Percentiles rank a stretch among this genome's conserved stretches.
Conservation (phyloP, 73 alveolate species). For the Strombidium stylifer region DNA sequence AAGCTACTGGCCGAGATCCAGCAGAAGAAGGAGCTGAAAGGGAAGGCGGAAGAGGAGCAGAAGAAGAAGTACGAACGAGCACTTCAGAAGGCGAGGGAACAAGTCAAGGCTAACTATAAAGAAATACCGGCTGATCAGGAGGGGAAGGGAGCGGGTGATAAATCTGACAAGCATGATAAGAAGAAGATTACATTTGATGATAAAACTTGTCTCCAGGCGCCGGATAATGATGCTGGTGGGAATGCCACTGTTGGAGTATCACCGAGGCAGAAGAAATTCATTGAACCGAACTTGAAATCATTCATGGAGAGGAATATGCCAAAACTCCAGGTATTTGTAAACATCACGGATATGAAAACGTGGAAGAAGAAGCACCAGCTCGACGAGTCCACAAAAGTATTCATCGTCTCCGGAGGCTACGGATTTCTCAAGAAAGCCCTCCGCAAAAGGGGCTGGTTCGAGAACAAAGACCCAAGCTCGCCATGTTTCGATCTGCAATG, state of each 20-base stretch:
- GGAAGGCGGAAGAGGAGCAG: slow-evolving; percentile 47
- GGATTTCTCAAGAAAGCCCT: slow-evolving; percentile 82
- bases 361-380: slow-evolving; percentile 74
- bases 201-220: slow-evolving; percentile 13
- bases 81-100: slow-evolving; percentile 15
- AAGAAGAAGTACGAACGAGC: slow-evolving; percentile 30
- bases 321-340: slow-evolving; percentile 42
- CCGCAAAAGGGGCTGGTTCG: slow-evolving; percentile 93
- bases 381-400: slow-evolving; percentile 56
- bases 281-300: slow-evolving; percentile 9
- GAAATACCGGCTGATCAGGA: slow-evolving; percentile 24
- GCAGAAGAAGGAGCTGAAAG: slow-evolving; percentile 32
- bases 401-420: slow-evolving; percentile 84
- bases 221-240: slow-evolving; percentile 12
- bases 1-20: no score
- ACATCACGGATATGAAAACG: slow-evolving; percentile 56
- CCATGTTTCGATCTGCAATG: slow-evolving; percentile 89
- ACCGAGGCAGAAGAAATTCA: slow-evolving; percentile 18
- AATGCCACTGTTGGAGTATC: slow-evolving; percentile 1
- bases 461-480: slow-evolving; percentile 79
- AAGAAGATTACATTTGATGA: slow-evolving; percentile 17
- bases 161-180: no score
- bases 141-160: slow-evolving; percentile 20
- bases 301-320: slow-evolving; percentile 52
- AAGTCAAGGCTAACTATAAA: slow-evolving; percentile 37